Evolutionary conservation across 441 rosid species (phyloP).

Genomic region (Raphanus hybrid): DNA sequence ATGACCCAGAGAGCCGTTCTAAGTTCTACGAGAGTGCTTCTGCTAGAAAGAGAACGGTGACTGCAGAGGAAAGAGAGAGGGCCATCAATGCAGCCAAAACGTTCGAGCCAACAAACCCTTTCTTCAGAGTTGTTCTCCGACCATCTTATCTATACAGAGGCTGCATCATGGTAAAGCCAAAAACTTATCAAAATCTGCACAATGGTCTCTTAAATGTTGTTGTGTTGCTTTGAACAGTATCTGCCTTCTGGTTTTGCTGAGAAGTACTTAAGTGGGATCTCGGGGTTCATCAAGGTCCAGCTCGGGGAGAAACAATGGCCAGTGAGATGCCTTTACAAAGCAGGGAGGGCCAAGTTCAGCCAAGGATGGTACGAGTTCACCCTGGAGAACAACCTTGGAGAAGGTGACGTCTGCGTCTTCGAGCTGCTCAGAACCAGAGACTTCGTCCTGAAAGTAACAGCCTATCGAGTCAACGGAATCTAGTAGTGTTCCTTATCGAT

Average conservation of each 20-base stretch:
- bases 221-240: slow-evolving; percentile 58
- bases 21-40: slow-evolving; percentile 97
- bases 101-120: slow-evolving; percentile 90
- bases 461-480: slow-evolving; percentile 50
- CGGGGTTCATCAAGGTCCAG: slow-evolving; percentile 90
- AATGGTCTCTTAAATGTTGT: slow-evolving; percentile 1
- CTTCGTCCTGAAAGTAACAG: slow-evolving; percentile 82
- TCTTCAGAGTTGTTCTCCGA: slow-evolving; percentile 94
- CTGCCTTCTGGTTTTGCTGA: slow-evolving; percentile 97
- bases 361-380: slow-evolving; percentile 98
- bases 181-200: not conserved
- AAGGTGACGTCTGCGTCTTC: slow-evolving; percentile 94
- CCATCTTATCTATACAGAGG: slow-evolving; percentile 97
- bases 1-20: slow-evolving; percentile 67
- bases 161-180: slow-evolving; percentile 85
- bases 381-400: slow-evolving; percentile 86
- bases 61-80: slow-evolving; percentile 94
- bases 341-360: slow-evolving; percentile 91
- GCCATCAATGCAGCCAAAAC: slow-evolving; percentile 91
- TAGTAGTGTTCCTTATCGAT: not conserved
- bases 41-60: slow-evolving; percentile 89
- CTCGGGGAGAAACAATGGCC: slow-evolving; percentile 88
- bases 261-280: slow-evolving; percentile 84
- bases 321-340: slow-evolving; percentile 84
- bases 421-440: slow-evolving; percentile 83